Base-by-base conservation (phyloP, 805 yeast species). In the Candida multigemmis region DNA sequence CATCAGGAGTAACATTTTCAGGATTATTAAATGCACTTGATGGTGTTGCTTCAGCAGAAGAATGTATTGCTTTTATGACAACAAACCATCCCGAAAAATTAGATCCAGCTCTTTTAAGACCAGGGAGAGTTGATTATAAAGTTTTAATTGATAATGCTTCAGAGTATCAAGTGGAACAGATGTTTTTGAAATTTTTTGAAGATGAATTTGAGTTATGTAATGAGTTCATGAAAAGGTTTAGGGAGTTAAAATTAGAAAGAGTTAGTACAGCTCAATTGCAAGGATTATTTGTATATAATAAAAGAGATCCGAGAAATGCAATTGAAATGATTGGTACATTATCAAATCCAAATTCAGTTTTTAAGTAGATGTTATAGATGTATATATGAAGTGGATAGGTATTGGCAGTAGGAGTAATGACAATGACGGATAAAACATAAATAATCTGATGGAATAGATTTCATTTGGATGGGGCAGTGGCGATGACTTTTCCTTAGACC, bases 31-130 rank as follows among this genome's bases (percentile, higher is more conserved):
- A 91, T 48, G 95, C 98, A 0, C 62, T 91, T 25, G 98, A 91
- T 51, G 98, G 98, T 24, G 97, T 91, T 11, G 91, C 97, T 3
- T 83, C 95, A 16, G 94, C 96, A 2, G 98, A 91, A 47, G 97
- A 91, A 47, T 80, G 95, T 24, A 68, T 91, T 18, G 89, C 96
- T 0, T 91, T 91, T 53, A 91, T 91, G 98, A 91, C 98, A 12
- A 89, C 98, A 12, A 91, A 91, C 53, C 98, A 91, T 46, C 96
- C 96, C 0, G 97, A 91, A 36, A 74, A 74, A 36, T 61, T 91
- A 20, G 98, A 91, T 44, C 85, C 96, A 1, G 98, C 98, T 0
- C 67, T 91, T 23, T 58, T 91, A 49, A 68, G 98, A 38, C 98
- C 98, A 0, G 98, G 98, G 3, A 68, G 98, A 53, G 78, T 91